Conservation (phyloP, 371 early-diverging fungal genomes). For the Mortierella sp. region DNA sequence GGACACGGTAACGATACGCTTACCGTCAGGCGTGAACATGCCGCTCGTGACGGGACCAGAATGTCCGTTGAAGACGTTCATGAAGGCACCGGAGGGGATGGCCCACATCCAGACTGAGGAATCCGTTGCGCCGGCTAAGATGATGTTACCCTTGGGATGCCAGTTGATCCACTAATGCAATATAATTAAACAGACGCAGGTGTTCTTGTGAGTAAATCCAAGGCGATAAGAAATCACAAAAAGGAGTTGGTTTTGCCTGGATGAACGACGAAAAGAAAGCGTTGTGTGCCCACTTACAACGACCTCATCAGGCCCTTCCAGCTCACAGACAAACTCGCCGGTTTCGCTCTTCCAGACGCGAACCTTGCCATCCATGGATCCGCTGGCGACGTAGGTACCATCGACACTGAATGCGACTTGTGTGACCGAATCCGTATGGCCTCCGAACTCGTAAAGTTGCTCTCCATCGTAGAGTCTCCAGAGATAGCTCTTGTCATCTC, state of each 20-base stretch:
- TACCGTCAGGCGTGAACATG: constrained; percentile 91
- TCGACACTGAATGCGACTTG: constrained; percentile 86
- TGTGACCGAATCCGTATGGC: constrained; percentile 91
- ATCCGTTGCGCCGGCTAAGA: constrained; percentile 90
- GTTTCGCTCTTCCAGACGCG: constrained; percentile 81
- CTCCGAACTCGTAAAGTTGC: constrained; percentile 67
- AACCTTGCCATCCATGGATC: constrained; percentile 96
- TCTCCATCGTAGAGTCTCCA: constrained; percentile 93
- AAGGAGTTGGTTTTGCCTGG: neutral
- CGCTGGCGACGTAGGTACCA: constrained; percentile 90
- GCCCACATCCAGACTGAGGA: constrained; percentile 97
- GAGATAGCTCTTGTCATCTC: constrained; percentile 92
- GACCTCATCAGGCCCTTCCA: constrained; percentile 95
- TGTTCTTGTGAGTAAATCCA: neutral
- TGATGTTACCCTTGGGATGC: constrained; percentile 94
- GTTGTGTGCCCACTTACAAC: constrained; percentile 60
- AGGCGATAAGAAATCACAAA: neutral
- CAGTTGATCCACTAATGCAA: constrained; percentile 90
- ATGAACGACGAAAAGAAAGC: neutral
- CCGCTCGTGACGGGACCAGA: constrained; percentile 88
- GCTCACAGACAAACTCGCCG: constrained; percentile 68
- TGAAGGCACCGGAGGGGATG: constrained; percentile 87
- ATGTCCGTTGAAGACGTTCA: constrained; percentile 95
- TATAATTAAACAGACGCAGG: too few relatives aligned
- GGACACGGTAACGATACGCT: constrained; percentile 85